Base-by-base conservation (phyloP, 129 eudicot species). In the Pittosporum tobira region DNA sequence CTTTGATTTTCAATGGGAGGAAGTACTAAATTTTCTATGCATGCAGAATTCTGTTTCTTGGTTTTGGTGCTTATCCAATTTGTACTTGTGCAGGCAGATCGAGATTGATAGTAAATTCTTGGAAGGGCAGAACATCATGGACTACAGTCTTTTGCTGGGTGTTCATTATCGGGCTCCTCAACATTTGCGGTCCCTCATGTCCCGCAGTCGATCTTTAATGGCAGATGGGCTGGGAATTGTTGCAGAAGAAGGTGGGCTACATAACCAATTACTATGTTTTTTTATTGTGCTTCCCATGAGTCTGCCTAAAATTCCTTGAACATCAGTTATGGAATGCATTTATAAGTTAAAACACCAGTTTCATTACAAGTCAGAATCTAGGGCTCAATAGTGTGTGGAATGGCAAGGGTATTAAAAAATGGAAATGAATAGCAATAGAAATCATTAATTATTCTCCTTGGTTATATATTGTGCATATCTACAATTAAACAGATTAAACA, bases 111-210 rank as follows among this genome's bases (percentile, higher is more conserved):
- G 58, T 52, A 30, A 54, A 30, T 54, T 54, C 30, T 54, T 91
- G 52, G 98, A 83, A 76, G 82, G 76, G 45, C 90, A 91, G 65
- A 70, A 86, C 77, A 91, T 91, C 52, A 91, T 91, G 98, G 98
- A 91, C 64, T 91, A 91, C 75, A 91, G 98, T 64, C 94, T 91
- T 66, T 56, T 91, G 69, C 79, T 91, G 5, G 98, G 98, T 25
- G 98, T 91, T 69, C 94, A 91, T 68, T 91, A 87, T 67, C 94
- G 98, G 28, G 98, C 98, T 47, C 98, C 98, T 18, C 96, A 78
- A 51, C 95, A 83, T 52, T 71, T 91, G 37, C 82, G 70, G 29
- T 79, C 98, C 48, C n/a, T n/a, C n/a, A n/a, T n/a, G n/a, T 77
- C 98, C 57, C 65, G 62, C 61, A 80, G 73, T 37, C 81, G 62